Conservation (phyloP, 208 protist species). For the Trypanosoma conorhini region DNA sequence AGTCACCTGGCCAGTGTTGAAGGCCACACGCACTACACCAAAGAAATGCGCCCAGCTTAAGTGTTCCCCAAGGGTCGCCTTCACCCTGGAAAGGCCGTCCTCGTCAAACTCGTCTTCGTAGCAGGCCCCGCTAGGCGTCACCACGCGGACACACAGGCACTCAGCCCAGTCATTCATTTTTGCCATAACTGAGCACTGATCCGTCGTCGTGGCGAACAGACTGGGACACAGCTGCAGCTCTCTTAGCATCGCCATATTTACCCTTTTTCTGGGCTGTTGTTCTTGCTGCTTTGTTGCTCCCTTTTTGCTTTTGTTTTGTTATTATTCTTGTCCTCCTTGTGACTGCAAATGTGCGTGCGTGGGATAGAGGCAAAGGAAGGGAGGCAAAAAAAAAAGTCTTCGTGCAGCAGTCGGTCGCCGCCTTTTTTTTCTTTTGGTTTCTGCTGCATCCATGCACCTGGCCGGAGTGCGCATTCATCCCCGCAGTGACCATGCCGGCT, state of each 20-base stretch:
- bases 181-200: conserved; percentile 58
- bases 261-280: background rate
- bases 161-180: conserved; percentile 56
- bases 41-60: conserved; percentile 71
- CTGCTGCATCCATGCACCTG: conserved; percentile 5
- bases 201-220: conserved; percentile 45
- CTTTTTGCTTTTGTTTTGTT: background rate
- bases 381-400: conserved; percentile 16
- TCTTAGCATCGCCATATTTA: conserved; percentile 30
- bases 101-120: conserved; percentile 63
- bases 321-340: too few relatives aligned
- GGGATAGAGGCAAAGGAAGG: too few relatives aligned
- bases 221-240: conserved; percentile 55
- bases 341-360: too few relatives aligned
- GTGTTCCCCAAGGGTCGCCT: conserved; percentile 35
- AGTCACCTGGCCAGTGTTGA: conserved; percentile 39
- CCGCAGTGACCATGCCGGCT: background rate
- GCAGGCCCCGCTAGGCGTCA: conserved; percentile 30
- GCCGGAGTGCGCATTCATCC: background rate
- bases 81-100: conserved; percentile 33
- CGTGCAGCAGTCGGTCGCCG: background rate
- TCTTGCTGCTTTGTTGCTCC: conserved; percentile 21
- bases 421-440: conserved; percentile 16
- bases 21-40: conserved; percentile 39
- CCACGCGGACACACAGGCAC: conserved; percentile 49